Evolutionary conservation across 2,329 filamentous ascomycete species (phyloP).

Genomic region (Saccharata proteae): DNA sequence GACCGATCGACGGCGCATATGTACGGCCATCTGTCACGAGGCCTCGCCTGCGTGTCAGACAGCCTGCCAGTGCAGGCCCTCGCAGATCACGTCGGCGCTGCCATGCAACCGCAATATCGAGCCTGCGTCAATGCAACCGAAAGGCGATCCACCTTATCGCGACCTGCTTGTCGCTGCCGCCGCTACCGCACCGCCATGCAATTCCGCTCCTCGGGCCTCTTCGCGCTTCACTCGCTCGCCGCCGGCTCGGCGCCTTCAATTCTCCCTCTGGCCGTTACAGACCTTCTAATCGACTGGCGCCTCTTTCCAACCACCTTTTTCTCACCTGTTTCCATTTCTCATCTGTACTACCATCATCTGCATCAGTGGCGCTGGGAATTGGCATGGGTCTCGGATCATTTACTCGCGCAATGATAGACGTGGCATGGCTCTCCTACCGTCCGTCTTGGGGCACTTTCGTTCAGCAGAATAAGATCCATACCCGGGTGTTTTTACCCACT

Average conservation of each 20-base stretch:
- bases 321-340: slow-evolving; percentile 4
- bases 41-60: too few species aligned
- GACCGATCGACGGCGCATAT: too few species aligned
- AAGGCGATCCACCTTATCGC: slow-evolving; percentile 7
- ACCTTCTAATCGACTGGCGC: slow-evolving; percentile 7
- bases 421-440: slow-evolving; percentile 4
- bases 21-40: too few species aligned
- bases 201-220: slow-evolving; percentile 4
- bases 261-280: slow-evolving; percentile 4
- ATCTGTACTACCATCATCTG: slow-evolving; percentile 5
- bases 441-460: slow-evolving; percentile 3
- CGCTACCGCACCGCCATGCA: too few species aligned
- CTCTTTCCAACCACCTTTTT: slow-evolving; percentile 2
- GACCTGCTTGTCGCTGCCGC: slow-evolving; percentile 4
- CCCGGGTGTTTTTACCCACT: slow-evolving; percentile 8
- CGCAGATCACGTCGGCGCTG: slow-evolving; percentile 3
- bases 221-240: slow-evolving; percentile 6
- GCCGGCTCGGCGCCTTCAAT: slow-evolving; percentile 5
- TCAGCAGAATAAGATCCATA: slow-evolving; percentile 9
- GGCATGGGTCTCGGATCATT: slow-evolving; percentile 2
- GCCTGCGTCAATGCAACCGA: too few species aligned
- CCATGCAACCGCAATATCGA: slow-evolving; percentile 3
- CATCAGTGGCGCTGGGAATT: slow-evolving; percentile 7
- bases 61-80: too few species aligned
- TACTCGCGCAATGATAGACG: slow-evolving; percentile 7